These are phyloP conservation scores for Geotrichum bryndzae DNA, from an alignment of 1,139 yeast genomes.

Conservation along the genomic window DNA sequence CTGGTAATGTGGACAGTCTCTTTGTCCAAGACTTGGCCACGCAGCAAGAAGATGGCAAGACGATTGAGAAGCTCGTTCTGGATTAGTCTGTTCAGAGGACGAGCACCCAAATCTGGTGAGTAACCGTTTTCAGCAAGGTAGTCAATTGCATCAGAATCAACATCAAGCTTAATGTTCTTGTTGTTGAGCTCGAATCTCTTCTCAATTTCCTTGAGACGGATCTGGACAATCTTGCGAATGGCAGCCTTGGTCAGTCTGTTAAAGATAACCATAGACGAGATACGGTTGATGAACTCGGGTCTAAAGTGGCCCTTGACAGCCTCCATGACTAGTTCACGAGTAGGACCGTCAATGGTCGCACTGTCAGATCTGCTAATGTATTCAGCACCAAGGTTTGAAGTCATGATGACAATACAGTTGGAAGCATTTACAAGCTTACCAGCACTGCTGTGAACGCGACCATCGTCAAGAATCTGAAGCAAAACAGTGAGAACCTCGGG, in stretches of 20 bases:
- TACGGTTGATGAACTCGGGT: conserved; percentile 96
- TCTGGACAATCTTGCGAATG: conserved; percentile 81
- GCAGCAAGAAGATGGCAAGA: conserved; percentile 79
- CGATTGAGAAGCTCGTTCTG: conserved; percentile 76
- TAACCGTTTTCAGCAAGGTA: conserved; percentile 74
- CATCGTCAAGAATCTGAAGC: conserved; percentile 91
- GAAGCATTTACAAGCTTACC: conserved; percentile 92
- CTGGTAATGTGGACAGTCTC: conserved; percentile 66
- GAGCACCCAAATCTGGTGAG: conserved; percentile 90
- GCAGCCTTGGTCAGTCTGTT: conserved; percentile 89
- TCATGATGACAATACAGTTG: conserved; percentile 89
- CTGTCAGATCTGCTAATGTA: conserved; percentile 65
- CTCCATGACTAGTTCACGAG: conserved; percentile 40
- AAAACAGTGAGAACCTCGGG: conserved; percentile 93
- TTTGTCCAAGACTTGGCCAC: conserved; percentile 82
- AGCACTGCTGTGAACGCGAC: conserved; percentile 88
- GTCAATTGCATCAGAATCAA: conserved; percentile 69
- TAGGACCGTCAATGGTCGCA: conserved; percentile 40
- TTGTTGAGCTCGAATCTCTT: conserved; percentile 78
- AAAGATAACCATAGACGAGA: conserved; percentile 85
- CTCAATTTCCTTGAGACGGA: conserved; percentile 79
- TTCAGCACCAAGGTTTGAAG: conserved; percentile 95
- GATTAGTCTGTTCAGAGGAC: conserved; percentile 92
- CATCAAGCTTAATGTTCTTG: conserved; percentile 62
- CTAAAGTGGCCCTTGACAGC: conserved; percentile 88